Evolutionary conservation across 495 filamentous ascomycete genomes (phyloP), one percentile per base, ranked within the genome.

Genomic region (Bacidia gigantensis): DNA sequence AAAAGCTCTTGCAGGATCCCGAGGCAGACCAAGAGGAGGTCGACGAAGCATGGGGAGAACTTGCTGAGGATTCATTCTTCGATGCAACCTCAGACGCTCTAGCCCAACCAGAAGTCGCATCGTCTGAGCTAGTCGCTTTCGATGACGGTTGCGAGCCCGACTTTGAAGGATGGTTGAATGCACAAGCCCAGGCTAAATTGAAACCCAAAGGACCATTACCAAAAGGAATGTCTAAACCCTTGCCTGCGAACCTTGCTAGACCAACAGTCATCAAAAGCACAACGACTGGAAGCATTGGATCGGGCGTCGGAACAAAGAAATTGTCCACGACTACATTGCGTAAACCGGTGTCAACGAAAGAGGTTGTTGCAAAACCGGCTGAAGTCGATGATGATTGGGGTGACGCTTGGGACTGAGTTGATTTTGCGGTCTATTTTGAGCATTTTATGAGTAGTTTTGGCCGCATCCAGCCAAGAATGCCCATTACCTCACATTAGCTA

Each of bases 101-200:
- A 51, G 57, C 69, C 14, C 46, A 62, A 44, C 63, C 53, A 50
- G 62, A 61, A 51, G 60, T 57, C 20, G 62, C 49, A 46, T 25
- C 46, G 51, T 67, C 64, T 42, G 56, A 57, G 1, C 56, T 58
- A 22, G 3, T 60, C 65, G 10, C 55, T 70, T 93, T 82, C 56
- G 85, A 89, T 54, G 87, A 93, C 60, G 80, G 82, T 26, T 82
- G 81, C 2, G 88, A 96, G 60, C 88, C 88, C 1, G 89, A 96
- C 63, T 96, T 96, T 66, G 89, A 88, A 18, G 87, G 86, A 3
- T 94, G 89, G 88, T 65, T 95, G 41, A 86, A 85, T 10, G 87
- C 87, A 14, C 88, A 94, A 65, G 76, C 80, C 18, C 69, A 83
- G 57, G 76, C 83, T 55, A 95, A 90, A 66, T 67, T 70, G 42